Percentiles rank a stretch among this genome's conserved stretches.
These are phyloP conservation scores for Monascus ruber DNA, from an alignment of 2,329 filamentous ascomycete species.

Conservation along the genomic window DNA sequence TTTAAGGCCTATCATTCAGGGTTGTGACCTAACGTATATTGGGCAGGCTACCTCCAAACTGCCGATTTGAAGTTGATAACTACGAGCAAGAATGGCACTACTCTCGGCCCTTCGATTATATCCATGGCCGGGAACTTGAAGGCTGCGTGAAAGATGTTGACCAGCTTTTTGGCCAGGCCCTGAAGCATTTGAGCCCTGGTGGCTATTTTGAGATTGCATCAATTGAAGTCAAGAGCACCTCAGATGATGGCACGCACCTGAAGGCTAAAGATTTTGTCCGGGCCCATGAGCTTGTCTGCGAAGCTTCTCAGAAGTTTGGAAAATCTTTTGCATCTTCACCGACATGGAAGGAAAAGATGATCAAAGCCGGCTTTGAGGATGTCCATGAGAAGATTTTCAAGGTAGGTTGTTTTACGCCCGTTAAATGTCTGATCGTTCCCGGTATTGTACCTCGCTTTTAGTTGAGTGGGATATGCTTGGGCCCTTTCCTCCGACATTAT, in stretches of 20 bases:
- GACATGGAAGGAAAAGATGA: constrained; percentile 32
- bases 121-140: constrained; percentile 32
- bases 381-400: constrained; percentile 39
- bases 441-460: no score
- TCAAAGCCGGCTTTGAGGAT: constrained; percentile 43
- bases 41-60: constrained; percentile 49
- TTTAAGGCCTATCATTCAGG: constrained; percentile 10
- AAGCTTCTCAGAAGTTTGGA: constrained; percentile 20
- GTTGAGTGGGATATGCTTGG: no score
- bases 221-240: background rate
- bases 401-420: constrained; percentile 15
- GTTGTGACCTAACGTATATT: constrained; percentile 14
- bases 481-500: no score
- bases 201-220: background rate
- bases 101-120: constrained; percentile 39
- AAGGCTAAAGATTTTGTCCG: background rate
- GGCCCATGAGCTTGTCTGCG: constrained; percentile 13
- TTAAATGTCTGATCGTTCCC: no score
- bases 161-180: background rate
- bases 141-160: constrained; percentile 4
- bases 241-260: background rate
- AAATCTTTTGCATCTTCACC: constrained; percentile 24
- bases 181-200: background rate
- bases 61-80: constrained; percentile 60
- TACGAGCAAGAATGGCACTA: constrained; percentile 45